Base-by-base conservation (phyloP, 2,329 filamentous ascomycete genomes). In the Fusarium albosuccineum region DNA sequence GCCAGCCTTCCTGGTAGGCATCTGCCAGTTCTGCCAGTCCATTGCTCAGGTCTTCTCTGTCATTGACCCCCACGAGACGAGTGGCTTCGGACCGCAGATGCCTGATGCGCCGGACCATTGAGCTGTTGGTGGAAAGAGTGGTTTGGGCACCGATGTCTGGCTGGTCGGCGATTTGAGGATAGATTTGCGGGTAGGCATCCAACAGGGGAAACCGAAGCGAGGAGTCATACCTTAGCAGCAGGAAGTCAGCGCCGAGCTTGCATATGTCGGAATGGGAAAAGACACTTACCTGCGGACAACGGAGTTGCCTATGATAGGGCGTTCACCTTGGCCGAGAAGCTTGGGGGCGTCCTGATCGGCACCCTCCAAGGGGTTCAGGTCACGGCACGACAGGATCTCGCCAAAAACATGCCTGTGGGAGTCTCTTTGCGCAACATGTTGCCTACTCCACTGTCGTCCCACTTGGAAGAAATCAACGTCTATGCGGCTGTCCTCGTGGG, bases 1-100 rank as follows among this genome's bases (percentile, higher is more conserved):
- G 89, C 92, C 93, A 97, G 2, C 93, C 93, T 64, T 96, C 92
- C 70, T 93, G 89, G 76, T 97, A 98, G 62, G 92, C 92, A 74
- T 97, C 94, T 2, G 91, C 91, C 72, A 98, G 89, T 62, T 92
- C 91, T 26, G 91, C 89, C 39, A 99, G 82, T 11, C 91, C 89
- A 74, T 97, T 96, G 45, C 89, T 87, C n/a, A 98, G 82, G 3
- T 84, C 83, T 79, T 99, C 96, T 41, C 95, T 86, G 74, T 98
- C 94, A 62, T 97, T 93, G 4, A 95, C 72, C 0, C 84, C 83
- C 14, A 94, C 83, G 10, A 87, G 84, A 64, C 89, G 86, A 14
- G 86, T 80, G 11, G 91, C 89, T 11, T 91, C 83, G 22, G 84
- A 81, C 68, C 92, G 88, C 29, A 97, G 79, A 2, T 80, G 77